These are phyloP conservation scores for Scutellaria baicalensis DNA, from an alignment of 257 asterid genomes.

Conservation along the genomic window DNA sequence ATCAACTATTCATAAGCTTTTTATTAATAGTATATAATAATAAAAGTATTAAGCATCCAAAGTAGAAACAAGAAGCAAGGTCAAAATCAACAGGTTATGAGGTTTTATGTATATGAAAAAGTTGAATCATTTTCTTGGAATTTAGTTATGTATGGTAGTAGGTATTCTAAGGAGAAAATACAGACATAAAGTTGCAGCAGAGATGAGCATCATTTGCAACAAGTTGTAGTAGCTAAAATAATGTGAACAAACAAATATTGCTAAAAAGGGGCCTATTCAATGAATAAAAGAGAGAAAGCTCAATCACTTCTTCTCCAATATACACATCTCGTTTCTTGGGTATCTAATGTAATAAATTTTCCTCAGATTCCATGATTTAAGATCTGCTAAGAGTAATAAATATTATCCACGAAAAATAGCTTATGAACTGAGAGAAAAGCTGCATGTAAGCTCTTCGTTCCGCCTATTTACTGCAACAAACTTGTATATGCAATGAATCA, in stretches of 20 bases:
- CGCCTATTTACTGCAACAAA: slow-evolving; percentile 15
- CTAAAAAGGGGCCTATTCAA: slow-evolving; percentile 15
- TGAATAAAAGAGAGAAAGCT: not conserved
- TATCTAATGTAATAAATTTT: slow-evolving; percentile 5
- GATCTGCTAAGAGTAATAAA: slow-evolving; percentile 6
- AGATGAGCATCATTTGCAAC: not conserved
- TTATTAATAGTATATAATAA: no score
- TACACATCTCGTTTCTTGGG: slow-evolving; percentile 15
- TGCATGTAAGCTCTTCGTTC: slow-evolving; percentile 1
- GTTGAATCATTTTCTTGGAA: no score
- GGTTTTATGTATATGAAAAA: no score
- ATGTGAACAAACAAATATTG: slow-evolving; percentile 6
- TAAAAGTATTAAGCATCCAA: no score
- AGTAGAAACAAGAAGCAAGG: no score
- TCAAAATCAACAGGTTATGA: no score
- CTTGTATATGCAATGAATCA: slow-evolving; percentile 21
- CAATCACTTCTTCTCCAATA: slow-evolving; percentile 3
- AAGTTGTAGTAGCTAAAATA: slow-evolving; percentile 3
- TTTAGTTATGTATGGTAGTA: no score
- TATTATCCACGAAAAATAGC: slow-evolving; percentile 1
- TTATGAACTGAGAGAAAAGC: slow-evolving; percentile 3
- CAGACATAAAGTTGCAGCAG: no score
- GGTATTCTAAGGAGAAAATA: no score
- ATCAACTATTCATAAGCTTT: no score
- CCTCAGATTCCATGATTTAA: slow-evolving; percentile 5